phyloP scores from a whole-genome alignment of 1,284 basidiomycete genomes.

The Fistulina hepatica region DNA sequence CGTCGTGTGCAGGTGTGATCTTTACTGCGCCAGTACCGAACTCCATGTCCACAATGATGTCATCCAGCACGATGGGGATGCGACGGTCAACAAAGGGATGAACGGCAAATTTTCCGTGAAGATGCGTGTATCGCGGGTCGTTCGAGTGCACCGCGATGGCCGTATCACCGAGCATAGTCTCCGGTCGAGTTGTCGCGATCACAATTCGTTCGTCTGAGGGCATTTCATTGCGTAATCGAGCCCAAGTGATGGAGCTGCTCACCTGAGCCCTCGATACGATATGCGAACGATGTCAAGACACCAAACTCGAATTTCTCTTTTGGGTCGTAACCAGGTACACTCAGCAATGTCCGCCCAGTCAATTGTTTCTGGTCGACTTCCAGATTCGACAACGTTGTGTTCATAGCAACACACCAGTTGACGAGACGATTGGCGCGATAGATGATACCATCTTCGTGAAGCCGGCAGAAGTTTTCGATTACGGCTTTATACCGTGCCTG shows the following conservation, averaged over 20 bases:
- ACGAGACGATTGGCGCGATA: slow-evolving; percentile 97
- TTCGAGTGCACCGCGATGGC: slow-evolving; percentile 96
- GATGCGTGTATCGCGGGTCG: slow-evolving; percentile 88
- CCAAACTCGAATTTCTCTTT: slow-evolving; percentile 98
- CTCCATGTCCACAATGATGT: slow-evolving; percentile 85
- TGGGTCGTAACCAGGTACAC: slow-evolving; percentile 86
- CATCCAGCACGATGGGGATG: slow-evolving; percentile 85
- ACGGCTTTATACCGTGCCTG: slow-evolving; percentile 81
- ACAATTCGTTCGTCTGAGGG: slow-evolving; percentile 77
- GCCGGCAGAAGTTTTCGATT: slow-evolving; percentile 80
- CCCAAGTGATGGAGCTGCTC: slow-evolving; percentile 13
- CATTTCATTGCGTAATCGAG: background rate
- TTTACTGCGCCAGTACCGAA: slow-evolving; percentile 99
- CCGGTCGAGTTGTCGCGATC: slow-evolving; percentile 95
- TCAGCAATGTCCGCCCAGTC: slow-evolving; percentile 80
- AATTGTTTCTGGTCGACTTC: slow-evolving; percentile 96
- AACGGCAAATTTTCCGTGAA: slow-evolving; percentile 86
- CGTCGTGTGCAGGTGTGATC: slow-evolving; percentile 99
- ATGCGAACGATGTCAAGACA: slow-evolving; percentile 92
- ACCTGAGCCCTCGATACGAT: slow-evolving; percentile 81
- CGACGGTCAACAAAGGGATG: slow-evolving; percentile 89
- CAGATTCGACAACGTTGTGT: slow-evolving; percentile 94
- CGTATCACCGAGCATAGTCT: slow-evolving; percentile 98
- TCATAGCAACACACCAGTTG: slow-evolving; percentile 96
- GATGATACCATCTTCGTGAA: slow-evolving; percentile 90